Evolutionary conservation across 176 grass and related monocot species (phyloP).

Genomic region (Cenchrus purpureus): DNA sequence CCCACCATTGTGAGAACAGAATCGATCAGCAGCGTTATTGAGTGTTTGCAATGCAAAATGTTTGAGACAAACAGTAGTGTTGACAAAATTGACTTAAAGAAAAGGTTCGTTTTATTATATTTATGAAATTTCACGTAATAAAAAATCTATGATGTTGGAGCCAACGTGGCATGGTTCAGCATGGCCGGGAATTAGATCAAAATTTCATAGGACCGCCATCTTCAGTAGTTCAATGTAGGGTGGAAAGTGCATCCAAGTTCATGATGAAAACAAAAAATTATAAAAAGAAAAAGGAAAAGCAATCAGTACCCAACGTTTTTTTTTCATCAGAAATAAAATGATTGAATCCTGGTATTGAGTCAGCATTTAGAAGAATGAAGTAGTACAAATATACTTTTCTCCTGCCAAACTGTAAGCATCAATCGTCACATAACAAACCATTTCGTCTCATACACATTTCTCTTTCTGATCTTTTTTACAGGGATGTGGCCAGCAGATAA

Average conservation of each 20-base stretch:
- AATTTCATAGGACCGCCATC: background rate
- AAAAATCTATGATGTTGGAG: background rate
- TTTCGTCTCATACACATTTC: background rate
- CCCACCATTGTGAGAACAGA: conserved; percentile 9
- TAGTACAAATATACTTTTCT: background rate
- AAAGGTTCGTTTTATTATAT: background rate
- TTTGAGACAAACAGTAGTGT: background rate
- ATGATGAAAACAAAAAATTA: background rate
- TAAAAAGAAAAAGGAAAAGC: background rate
- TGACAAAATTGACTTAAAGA: background rate
- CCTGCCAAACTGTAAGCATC: conserved; percentile 13
- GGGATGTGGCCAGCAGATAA: background rate
- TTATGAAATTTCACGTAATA: background rate
- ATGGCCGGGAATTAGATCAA: background rate
- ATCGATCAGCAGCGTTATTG: no score
- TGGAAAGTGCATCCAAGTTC: background rate
- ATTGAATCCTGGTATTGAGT: background rate
- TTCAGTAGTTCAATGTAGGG: background rate
- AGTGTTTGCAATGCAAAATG: no score
- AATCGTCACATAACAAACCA: background rate
- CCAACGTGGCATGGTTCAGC: background rate
- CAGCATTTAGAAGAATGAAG: background rate
- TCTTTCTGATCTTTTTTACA: background rate
- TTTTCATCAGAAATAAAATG: background rate
- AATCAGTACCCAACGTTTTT: background rate